Percentiles rank a stretch among this genome's conserved stretches.
Evolutionary conservation across 768 basidiomycete species (phyloP).

Genomic region (Tulasnella calospora): DNA sequence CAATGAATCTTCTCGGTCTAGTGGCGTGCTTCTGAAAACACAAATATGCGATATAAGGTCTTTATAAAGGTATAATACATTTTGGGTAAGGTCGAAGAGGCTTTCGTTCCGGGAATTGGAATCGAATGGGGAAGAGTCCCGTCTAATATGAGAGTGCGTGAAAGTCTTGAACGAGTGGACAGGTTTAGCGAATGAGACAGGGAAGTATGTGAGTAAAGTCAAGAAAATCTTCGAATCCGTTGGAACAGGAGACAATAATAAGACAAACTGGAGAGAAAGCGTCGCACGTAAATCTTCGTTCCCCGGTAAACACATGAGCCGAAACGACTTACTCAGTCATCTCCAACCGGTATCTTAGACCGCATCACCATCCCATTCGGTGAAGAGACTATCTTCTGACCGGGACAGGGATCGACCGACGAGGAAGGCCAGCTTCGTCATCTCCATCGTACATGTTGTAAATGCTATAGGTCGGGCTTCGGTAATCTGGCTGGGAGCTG

Average conservation of each 20-base stretch:
- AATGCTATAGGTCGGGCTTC: conserved; percentile 78
- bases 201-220: neutral
- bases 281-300: neutral
- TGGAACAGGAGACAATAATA: too few relatives aligned
- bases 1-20: too few relatives aligned
- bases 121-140: neutral
- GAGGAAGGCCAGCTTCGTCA: conserved; percentile 15
- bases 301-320: neutral
- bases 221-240: too few relatives aligned
- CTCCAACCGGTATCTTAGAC: neutral
- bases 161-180: neutral
- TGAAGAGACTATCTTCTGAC: neutral
- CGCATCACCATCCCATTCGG: neutral
- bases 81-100: neutral
- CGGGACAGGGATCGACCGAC: neutral
- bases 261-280: neutral
- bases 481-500: conserved; percentile 59
- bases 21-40: too few relatives aligned
- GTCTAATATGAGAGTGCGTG: neutral
- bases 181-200: neutral
- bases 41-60: too few relatives aligned
- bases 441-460: conserved; percentile 67
- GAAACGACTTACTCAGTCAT: neutral
- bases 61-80: neutral
- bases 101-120: neutral